Conservation (phyloP, 2,329 filamentous ascomycete species). For the Tolypocladium tropicale region DNA sequence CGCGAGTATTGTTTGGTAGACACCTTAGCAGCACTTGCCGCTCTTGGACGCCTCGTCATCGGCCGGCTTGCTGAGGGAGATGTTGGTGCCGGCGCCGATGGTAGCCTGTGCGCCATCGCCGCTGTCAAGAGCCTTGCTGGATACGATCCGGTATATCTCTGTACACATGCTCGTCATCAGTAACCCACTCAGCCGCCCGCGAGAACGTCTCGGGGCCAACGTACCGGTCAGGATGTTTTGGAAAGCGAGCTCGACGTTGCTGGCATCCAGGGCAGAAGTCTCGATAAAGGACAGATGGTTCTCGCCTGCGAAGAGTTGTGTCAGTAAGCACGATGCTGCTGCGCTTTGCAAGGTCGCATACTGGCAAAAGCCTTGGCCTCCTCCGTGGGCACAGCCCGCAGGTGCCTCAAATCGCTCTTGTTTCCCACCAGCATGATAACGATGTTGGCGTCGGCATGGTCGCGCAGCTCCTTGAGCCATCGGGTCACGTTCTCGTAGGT, state of each 20-base stretch:
- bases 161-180: conserved; percentile 7
- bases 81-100: conserved; percentile 69
- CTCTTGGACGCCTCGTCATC: conserved; percentile 67
- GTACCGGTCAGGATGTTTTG: conserved; percentile 98
- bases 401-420: conserved; percentile 99
- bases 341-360: conserved; percentile 24
- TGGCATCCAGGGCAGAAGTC: conserved; percentile 95
- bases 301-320: conserved; percentile 53
- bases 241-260: conserved; percentile 98
- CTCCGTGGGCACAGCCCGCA: conserved; percentile 92
- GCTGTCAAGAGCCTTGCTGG: conserved; percentile 90
- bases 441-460: conserved; percentile 97
- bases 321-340: conserved; percentile 3
- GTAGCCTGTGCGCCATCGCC: conserved; percentile 73
- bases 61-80: conserved; percentile 78
- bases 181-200: not conserved
- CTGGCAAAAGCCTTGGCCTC: conserved; percentile 98
- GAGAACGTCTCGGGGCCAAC: conserved; percentile 15
- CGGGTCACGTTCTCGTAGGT: conserved; percentile 98
- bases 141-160: conserved; percentile 99
- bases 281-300: conserved; percentile 99
- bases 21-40: conserved; percentile 67
- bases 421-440: conserved; percentile 99
- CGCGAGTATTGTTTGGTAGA: conserved; percentile 12
- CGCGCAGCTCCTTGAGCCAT: conserved; percentile 97